Base-by-base conservation (phyloP, 306 rosid genomes). In the Cucurbita pepo region DNA sequence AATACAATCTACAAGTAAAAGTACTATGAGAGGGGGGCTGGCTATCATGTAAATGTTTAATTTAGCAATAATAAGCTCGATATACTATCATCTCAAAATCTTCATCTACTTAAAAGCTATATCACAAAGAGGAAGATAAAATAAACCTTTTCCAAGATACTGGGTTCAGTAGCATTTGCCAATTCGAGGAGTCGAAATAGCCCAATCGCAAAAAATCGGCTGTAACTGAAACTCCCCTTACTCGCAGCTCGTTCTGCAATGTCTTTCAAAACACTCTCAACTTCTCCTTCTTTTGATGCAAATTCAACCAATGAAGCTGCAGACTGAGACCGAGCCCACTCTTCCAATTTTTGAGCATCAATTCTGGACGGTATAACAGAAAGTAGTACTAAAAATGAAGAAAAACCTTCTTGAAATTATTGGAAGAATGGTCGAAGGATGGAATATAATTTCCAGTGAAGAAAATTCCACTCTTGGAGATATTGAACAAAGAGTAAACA, bases 121-220 rank as follows among this genome's bases (percentile, higher is more conserved):
- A 71, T 71, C 60, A 21, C 34, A 40, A 18, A 37, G n/a, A 52
- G 30, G 36, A 71, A 55, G 3, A n/a, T 53, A 50, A 52, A 53
- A 71, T n/a, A 36, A 52, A 92, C 97, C 97, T 95, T 91, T 83
- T 95, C 97, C 81, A 95, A 82, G 65, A 91, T 78, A 64, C 86
- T 75, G 66, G 99, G 99, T 78, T 95, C 97, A 69, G 88, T 86
- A 71, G 92, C 97, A 85, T 91, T 89, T 74, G 96, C 92, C 92
- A 95, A 81, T 81, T 95, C 99, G 70, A 91, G 92, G 71, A 95
- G 85, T 43, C 99, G 97, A 71, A 95, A 95, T 63, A 95, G 91
- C 72, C 97, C 97, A 64, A 95, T 82, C 53, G 99, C 99, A 79
- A 95, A 91, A 87, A 95, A 95, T 41, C 97, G 96, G 75, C 97